Base-by-base conservation (phyloP, 192 early-diverging fungal species). In the Oehlia diaphana region DNA sequence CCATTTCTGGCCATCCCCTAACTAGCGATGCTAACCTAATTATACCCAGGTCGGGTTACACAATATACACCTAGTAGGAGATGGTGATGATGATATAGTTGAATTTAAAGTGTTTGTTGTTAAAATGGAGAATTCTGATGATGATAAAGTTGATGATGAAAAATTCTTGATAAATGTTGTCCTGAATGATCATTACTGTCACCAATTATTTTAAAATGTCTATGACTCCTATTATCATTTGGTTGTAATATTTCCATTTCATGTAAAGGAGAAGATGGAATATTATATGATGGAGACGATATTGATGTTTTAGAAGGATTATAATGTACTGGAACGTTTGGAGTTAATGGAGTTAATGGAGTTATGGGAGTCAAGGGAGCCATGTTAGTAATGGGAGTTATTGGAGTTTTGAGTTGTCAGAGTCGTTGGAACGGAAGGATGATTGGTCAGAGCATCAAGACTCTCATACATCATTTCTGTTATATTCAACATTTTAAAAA, bases 381-480 rank as follows among this genome's bases (percentile, higher is more conserved):
- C 14, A 33, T 19, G 1, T 19, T 19, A 58, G 19, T 58, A 3
- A 58, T 58, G 6, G 53, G 53, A n/a, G 53, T 33, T 33, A 33
- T 33, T 33, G 31, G 26, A 28, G 14, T 67, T 19, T 35, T 12
- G 65, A 4, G 13, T 14, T 33, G 65, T 67, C 10, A 5, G 26
- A 2, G 33, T 16, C 14, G 33, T 28, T 35, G 28, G 12, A 14
- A 12, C 7, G 0, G 33, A 28, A 33, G 5, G 9, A 23, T 33
- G 16, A 58, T 58, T 58, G 5, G 53, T 67, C 6, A 67, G 26
- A 67, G 65, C 65, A 12, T 67, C 65, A 4, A 67, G 33, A 13
- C 65, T 67, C 33, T 67, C 65, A 67, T 67, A 28, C 26, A 67
- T 33, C 33, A 67, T 33, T 67, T 33, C 65, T 67, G 65, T 67